Evolutionary conservation across 305 asterid species (phyloP), one percentile per base, ranked within the genome.

Genomic region (Striga hermonthica): DNA sequence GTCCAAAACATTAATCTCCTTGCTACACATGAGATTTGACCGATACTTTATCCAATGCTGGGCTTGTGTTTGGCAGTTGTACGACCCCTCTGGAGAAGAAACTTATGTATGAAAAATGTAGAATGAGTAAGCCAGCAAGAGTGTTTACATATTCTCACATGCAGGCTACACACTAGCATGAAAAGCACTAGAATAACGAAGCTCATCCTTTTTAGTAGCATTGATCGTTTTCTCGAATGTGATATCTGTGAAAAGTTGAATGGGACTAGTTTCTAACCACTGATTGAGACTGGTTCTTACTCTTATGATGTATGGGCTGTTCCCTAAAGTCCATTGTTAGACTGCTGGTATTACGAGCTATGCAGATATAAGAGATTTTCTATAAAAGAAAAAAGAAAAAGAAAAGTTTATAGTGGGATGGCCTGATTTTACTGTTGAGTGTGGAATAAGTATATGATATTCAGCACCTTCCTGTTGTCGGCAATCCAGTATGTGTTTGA

Each of bases 1-100:
- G 31, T 22, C 31, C 31, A 0, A 22, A 22, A 22, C 31, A 22
- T 22, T 2, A 22, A 22, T 22, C 31, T 22, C 31, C 1, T 22
- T 22, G 31, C 31, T 2, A 22, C 31, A 22, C 31, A 22, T 22
- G 31, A 22, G 31, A 22, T 2, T 0, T 22, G 31, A 22, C 31
- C 2, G 31, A 22, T 22, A 22, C 31, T 22, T 22, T 2, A 22
- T 22, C 31, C 12, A 4, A 57, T 5, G 22, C 11, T 36, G 1
- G 40, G 15, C 47, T 57, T 36, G 63, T 31, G 63, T 28, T 57
- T 22, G 43, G 43, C 61, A 56, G 41, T 37, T 36, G 63, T 13
- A n/a, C n/a, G n/a, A n/a, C n/a, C n/a, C 31, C 1, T 4, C 14
- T 16, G 63, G 31, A 28, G 38, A 12, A 10, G n/a, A 57, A 37